phyloP scores from a whole-genome alignment of 306 rosid species.

The Dalbergia oliveri region DNA sequence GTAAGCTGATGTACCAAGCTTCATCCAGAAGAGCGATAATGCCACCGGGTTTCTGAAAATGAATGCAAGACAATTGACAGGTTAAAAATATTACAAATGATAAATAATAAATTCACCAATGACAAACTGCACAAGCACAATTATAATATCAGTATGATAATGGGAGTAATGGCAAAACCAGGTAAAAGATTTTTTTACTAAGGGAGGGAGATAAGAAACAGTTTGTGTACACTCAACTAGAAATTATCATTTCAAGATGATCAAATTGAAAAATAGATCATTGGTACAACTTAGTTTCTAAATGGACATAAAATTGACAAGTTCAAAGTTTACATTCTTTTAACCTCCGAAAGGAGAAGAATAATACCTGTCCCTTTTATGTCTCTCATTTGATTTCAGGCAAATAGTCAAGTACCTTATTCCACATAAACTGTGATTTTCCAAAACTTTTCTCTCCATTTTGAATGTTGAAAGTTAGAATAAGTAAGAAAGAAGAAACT shows the following conservation, averaged over 20 bases:
- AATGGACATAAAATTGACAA: not conserved
- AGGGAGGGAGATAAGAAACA: not conserved
- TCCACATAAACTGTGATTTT: too few relatives aligned
- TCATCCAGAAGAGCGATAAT: constrained; percentile 91
- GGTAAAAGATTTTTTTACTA: not conserved
- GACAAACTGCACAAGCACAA: constrained; percentile 20
- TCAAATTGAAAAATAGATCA: not conserved
- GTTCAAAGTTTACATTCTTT: not conserved
- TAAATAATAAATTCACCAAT: constrained; percentile 6
- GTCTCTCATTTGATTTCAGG: not conserved
- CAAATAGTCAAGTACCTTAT: not conserved
- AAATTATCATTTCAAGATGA: not conserved
- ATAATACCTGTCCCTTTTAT: not conserved
- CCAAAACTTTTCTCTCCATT: too few relatives aligned
- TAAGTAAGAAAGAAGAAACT: too few relatives aligned
- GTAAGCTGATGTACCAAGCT: constrained; percentile 65
- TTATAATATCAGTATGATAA: not conserved
- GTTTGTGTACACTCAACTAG: not conserved
- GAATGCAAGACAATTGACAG: constrained; percentile 16
- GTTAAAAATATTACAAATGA: constrained; percentile 15
- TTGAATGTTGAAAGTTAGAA: too few relatives aligned
- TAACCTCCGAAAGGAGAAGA: not conserved
- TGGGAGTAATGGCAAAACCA: not conserved
- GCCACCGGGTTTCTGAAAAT: constrained; percentile 93
- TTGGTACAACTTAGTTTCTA: not conserved